Evolutionary conservation across 768 basidiomycete species (phyloP).

Genomic region (Lepiota subincarnata): DNA sequence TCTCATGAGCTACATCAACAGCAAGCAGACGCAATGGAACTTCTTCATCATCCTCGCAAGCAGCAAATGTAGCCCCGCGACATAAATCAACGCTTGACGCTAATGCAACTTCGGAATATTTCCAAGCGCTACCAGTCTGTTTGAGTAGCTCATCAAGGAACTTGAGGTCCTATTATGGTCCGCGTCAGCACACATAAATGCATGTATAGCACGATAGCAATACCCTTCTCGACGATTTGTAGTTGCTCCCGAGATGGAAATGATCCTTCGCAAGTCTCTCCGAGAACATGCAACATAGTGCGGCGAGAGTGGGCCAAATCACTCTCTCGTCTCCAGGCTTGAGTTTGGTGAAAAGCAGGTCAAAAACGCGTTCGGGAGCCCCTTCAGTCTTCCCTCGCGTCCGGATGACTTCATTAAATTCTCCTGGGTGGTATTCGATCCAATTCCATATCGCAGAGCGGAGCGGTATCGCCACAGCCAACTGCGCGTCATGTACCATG

Average conservation of each 20-base stretch:
- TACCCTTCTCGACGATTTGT: slow-evolving; percentile 38
- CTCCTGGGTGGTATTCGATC: slow-evolving; percentile 73
- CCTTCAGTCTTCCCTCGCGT: slow-evolving; percentile 68
- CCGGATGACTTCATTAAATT: slow-evolving; percentile 71
- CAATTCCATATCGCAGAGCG: slow-evolving; percentile 87
- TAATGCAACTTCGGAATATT: slow-evolving; percentile 61
- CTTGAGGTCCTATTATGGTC: slow-evolving; percentile 40
- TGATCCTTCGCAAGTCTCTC: slow-evolving; percentile 61
- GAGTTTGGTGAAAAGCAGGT: slow-evolving; percentile 57
- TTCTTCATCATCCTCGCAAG: slow-evolving; percentile 45
- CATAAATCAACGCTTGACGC: slow-evolving; percentile 77
- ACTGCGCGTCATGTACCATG: slow-evolving; percentile 71
- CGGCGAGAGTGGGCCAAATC: slow-evolving; percentile 81
- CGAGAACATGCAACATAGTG: slow-evolving; percentile 68
- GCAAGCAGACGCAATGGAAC: slow-evolving; percentile 62
- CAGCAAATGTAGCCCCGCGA: slow-evolving; percentile 54
- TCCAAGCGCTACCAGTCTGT: slow-evolving; percentile 49
- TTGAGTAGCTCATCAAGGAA: slow-evolving; percentile 63
- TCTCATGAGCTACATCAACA: slow-evolving; percentile 71
- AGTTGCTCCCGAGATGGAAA: slow-evolving; percentile 5
- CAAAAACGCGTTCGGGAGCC: slow-evolving; percentile 83
- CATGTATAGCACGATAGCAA: not conserved
- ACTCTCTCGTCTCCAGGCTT: slow-evolving; percentile 42
- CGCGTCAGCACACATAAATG: not conserved
- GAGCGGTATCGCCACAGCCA: slow-evolving; percentile 67